Evolutionary conservation across 768 basidiomycete species (phyloP).

Genomic region (Naematelia aurantialba): DNA sequence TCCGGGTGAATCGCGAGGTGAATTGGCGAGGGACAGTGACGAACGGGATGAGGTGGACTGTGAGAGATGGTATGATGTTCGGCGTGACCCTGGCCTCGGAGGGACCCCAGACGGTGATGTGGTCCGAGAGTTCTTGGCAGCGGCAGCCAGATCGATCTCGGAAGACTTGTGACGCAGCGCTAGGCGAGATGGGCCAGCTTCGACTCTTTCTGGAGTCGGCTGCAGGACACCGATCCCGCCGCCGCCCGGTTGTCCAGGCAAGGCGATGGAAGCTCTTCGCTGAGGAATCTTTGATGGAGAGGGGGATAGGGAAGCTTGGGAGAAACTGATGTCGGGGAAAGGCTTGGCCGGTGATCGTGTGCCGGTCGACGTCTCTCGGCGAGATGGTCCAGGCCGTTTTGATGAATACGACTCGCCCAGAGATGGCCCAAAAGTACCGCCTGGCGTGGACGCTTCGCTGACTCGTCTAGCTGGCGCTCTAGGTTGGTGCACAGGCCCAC

Average conservation of each 20-base stretch:
- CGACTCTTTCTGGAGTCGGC: conserved; percentile 11
- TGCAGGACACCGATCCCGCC: conserved; percentile 8
- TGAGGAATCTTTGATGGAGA: not conserved
- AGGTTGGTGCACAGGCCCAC: not conserved
- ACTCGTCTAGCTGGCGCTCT: not conserved
- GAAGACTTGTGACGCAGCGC: not conserved
- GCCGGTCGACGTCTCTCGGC: not conserved
- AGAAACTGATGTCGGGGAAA: not conserved
- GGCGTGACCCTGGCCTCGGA: not conserved
- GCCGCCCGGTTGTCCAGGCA: not conserved
- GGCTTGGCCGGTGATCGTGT: not conserved
- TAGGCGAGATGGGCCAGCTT: conserved; percentile 1
- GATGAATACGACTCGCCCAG: not conserved
- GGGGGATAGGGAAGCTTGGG: not conserved
- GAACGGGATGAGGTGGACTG: conserved; percentile 6
- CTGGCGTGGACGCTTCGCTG: not conserved
- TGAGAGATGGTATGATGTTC: conserved; percentile 22
- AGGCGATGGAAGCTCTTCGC: not conserved
- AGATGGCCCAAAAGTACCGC: not conserved
- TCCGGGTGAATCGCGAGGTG: not conserved
- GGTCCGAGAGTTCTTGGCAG: not conserved
- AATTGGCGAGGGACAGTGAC: not conserved
- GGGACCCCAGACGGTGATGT: not conserved
- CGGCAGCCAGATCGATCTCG: conserved; percentile 4
- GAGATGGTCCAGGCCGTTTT: not conserved